Evolutionary conservation across 2,329 filamentous ascomycete species (phyloP).

Genomic region (Bertia moriformis): DNA sequence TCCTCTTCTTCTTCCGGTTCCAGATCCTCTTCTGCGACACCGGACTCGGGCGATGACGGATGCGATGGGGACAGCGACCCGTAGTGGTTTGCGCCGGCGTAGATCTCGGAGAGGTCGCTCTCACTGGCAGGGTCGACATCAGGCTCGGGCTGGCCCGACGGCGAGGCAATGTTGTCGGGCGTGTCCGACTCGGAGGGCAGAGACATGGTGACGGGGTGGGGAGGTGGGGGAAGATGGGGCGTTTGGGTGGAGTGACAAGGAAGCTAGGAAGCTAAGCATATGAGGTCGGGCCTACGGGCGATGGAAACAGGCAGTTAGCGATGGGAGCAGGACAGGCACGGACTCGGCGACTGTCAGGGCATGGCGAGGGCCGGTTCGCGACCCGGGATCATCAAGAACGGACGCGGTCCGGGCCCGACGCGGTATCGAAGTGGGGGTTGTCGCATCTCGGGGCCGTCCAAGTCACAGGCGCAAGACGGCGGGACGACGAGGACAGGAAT

Average conservation of each 20-base stretch:
- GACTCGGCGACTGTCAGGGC: no score
- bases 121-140: constrained; percentile 32
- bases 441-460: constrained; percentile 26
- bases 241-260: no score
- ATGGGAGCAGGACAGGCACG: background rate
- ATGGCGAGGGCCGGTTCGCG: no score
- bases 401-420: constrained; percentile 15
- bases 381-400: constrained; percentile 13
- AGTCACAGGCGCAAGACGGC: constrained; percentile 33
- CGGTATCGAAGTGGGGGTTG: constrained; percentile 20
- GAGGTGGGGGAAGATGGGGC: no score
- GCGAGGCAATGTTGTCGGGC: constrained; percentile 32
- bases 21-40: no score
- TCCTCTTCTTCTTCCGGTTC: background rate
- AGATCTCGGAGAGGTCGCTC: constrained; percentile 63
- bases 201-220: constrained; percentile 44
- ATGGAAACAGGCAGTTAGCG: no score
- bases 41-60: no score
- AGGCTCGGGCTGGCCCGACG: no score
- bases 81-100: constrained; percentile 36
- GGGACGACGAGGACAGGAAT: constrained; percentile 27
- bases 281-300: no score
- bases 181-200: constrained; percentile 48
- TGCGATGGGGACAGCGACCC: constrained; percentile 25
- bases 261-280: no score